Evolutionary conservation across 108 stramenopile species (phyloP).

Genomic region (Licmophora abbreviata): DNA sequence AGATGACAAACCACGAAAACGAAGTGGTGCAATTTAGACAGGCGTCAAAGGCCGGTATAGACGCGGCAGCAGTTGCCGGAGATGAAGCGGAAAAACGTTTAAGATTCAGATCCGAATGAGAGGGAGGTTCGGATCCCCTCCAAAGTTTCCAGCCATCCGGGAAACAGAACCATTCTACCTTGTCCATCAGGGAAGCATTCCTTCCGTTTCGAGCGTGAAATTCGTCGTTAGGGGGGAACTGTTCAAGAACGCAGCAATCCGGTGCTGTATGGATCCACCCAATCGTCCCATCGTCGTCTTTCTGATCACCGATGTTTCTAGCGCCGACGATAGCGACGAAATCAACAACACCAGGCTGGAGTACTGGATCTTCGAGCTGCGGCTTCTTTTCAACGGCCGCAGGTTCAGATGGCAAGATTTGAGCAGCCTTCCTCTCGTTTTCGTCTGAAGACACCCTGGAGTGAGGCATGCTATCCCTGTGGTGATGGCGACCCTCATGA

Average conservation of each 20-base stretch:
- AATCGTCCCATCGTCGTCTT: slow-evolving; percentile 55
- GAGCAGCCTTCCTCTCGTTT: slow-evolving; percentile 7
- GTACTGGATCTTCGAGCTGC: slow-evolving; percentile 53
- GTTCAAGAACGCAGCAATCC: slow-evolving; percentile 67
- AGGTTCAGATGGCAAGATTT: slow-evolving; percentile 5
- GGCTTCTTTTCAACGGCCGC: slow-evolving; percentile 6
- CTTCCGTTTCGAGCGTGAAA: slow-evolving; percentile 56
- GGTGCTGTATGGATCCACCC: slow-evolving; percentile 81
- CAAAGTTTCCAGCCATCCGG: slow-evolving; percentile 78
- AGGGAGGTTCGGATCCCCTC: slow-evolving; percentile 69
- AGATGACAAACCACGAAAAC: slow-evolving; percentile 82
- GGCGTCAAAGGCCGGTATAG: slow-evolving; percentile 67
- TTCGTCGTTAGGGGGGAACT: slow-evolving; percentile 66
- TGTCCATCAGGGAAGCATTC: slow-evolving; percentile 49
- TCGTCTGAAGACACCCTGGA: slow-evolving; percentile 8
- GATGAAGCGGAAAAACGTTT: slow-evolving; percentile 60
- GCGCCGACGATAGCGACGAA: slow-evolving; percentile 72
- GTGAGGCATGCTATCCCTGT: no score
- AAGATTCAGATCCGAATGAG: slow-evolving; percentile 54
- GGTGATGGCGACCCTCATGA: background rate
- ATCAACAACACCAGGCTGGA: slow-evolving; percentile 71
- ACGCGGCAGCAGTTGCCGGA: slow-evolving; percentile 35
- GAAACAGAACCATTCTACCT: slow-evolving; percentile 83
- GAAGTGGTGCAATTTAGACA: slow-evolving; percentile 73
- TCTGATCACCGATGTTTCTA: slow-evolving; percentile 67